Base-by-base conservation (phyloP, 768 basidiomycete genomes). In the Boletus rufocinnamomeus region DNA sequence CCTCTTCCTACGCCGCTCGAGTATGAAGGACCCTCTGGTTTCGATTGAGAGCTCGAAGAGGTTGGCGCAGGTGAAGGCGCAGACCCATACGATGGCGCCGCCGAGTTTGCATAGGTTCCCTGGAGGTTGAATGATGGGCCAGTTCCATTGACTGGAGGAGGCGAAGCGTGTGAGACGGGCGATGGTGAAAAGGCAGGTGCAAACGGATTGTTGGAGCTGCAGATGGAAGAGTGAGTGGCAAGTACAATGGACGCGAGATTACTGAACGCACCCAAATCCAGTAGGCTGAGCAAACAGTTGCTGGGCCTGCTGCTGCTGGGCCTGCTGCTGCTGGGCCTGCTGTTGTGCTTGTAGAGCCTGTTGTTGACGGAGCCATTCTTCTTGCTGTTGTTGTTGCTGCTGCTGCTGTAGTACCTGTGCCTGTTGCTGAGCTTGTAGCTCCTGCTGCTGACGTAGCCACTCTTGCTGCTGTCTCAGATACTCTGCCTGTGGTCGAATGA, bases 161-260 rank as follows among this genome's bases (percentile, higher is more conserved):
- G 71, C 2, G 80, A 64, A 0, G 75, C 63, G 1, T 82, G 70
- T 21, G 74, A 52, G 25, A 71, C 66, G 9, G 75, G 66, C 27
- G 72, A 52, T 19, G 72, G 54, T 28, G 74, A 60, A 48, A 75
- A 25, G 25, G 73, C 57, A 61, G 79, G 69, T 0, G 94, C 95
- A 67, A 99, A 98, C 1, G 97, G 97, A 71, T 99, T 99, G 80
- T 98, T 98, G 37, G 93, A 89, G 10, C 93, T 92, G 64, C 63
- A 72, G 5, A 68, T 71, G n/a, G 66, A 66, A 16, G 57, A 58
- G 73, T 66, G 25, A 72, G 64, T 28, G 40, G n/a, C 43, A 34
- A 57, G 51, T 43, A 21, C n/a, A 56, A 45, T n/a, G 14, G 50
- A 57, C 19, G n/a, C 30, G 48, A 25, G 5, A 17, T 19, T 34